Percentiles rank a stretch among this genome's conserved stretches.
Evolutionary conservation across 2,329 filamentous ascomycete genomes (phyloP).

Genomic region (Alternaria alternata): DNA sequence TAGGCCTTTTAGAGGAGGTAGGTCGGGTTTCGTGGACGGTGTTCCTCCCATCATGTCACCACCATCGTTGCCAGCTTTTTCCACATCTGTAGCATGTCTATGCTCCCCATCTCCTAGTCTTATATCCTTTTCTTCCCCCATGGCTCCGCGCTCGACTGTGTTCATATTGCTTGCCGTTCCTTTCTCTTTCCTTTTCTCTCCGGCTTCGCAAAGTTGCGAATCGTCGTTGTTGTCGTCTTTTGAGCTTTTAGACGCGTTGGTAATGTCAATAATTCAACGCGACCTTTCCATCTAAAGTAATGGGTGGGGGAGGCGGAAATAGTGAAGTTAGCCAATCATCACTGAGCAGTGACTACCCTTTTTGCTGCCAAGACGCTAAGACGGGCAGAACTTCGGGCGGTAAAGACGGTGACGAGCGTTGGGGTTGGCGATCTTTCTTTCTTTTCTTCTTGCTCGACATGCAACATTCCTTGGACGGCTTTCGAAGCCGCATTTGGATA

Average conservation of each 20-base stretch:
- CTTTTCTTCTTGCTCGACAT: background rate
- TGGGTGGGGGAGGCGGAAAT: background rate
- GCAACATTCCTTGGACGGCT: too few relatives aligned
- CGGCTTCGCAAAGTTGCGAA: background rate
- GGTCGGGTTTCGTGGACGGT: background rate
- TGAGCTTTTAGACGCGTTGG: background rate
- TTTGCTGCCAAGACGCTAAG: background rate
- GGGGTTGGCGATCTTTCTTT: background rate
- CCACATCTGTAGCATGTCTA: slow-evolving; percentile 13
- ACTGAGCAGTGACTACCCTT: background rate
- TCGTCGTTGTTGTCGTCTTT: background rate
- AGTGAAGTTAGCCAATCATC: background rate
- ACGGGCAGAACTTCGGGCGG: background rate
- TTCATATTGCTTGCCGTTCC: slow-evolving; percentile 16
- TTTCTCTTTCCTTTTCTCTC: background rate
- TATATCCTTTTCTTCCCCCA: slow-evolving; percentile 4
- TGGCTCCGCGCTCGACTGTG: slow-evolving; percentile 24
- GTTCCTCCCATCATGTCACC: background rate
- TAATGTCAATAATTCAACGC: background rate
- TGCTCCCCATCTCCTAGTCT: background rate
- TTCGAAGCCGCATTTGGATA: background rate
- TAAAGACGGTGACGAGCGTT: background rate
- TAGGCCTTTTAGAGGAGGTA: slow-evolving; percentile 50
- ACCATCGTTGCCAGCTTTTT: slow-evolving; percentile 9
- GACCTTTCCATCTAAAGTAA: background rate